Evolutionary conservation across 768 basidiomycete genomes (phyloP).

Genomic region (Guyanaporus albipodus): DNA sequence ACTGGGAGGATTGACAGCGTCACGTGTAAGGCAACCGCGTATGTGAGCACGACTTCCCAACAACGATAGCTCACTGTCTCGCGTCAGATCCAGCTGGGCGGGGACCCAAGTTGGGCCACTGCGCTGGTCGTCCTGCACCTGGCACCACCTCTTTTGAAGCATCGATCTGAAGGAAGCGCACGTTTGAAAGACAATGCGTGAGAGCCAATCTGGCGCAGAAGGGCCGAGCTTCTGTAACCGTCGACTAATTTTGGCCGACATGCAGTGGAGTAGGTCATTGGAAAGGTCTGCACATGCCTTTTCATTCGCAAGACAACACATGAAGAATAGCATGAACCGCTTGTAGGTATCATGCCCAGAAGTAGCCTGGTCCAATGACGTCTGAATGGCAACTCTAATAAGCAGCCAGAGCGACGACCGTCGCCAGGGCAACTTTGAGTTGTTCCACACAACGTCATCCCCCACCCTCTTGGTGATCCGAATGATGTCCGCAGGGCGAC

Average conservation of each 20-base stretch:
- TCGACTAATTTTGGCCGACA: slow-evolving; percentile 27
- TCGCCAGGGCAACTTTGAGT: slow-evolving; percentile 24
- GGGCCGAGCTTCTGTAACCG: slow-evolving; percentile 25
- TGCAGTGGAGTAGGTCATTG: slow-evolving; percentile 29
- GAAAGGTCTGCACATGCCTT: slow-evolving; percentile 12
- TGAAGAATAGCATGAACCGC: slow-evolving; percentile 43
- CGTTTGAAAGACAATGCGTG: slow-evolving; percentile 34
- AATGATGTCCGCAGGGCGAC: slow-evolving; percentile 12
- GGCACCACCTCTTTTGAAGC: slow-evolving; percentile 35
- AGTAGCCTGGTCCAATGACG: slow-evolving; percentile 20
- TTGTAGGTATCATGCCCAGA: slow-evolving; percentile 37
- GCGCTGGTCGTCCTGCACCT: slow-evolving; percentile 28
- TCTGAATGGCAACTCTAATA: slow-evolving; percentile 33
- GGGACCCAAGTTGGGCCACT: slow-evolving; percentile 31
- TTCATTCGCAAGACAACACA: slow-evolving; percentile 26
- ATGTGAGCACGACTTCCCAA: slow-evolving; percentile 28
- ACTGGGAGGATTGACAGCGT: no score
- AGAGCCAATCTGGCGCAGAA: slow-evolving; percentile 32
- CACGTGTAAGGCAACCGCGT: background rate
- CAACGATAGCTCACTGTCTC: slow-evolving; percentile 36
- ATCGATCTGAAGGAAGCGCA: slow-evolving; percentile 23
- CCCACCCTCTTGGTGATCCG: slow-evolving; percentile 31
- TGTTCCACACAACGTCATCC: slow-evolving; percentile 7
- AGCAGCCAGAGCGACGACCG: slow-evolving; percentile 37
- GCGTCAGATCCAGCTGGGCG: slow-evolving; percentile 21